Percentiles rank a stretch among this genome's conserved stretches.
Conservation (phyloP, 2,329 filamentous ascomycete species). For the Sphaerulina musiva region DNA sequence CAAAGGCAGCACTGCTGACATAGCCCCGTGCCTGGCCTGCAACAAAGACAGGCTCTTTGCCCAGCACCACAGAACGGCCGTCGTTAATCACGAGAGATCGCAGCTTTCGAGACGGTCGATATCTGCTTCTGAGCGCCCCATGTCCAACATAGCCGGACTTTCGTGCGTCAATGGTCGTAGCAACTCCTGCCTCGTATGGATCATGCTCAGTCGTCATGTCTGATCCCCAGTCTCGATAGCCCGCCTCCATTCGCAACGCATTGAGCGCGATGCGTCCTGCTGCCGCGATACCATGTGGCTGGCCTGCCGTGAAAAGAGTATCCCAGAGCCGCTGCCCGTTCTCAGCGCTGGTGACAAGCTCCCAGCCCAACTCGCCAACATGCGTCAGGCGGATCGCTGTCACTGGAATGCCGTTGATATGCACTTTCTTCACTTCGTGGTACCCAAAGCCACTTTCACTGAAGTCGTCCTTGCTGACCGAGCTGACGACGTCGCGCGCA, state of each 20-base stretch:
- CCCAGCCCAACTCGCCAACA: conserved; percentile 58
- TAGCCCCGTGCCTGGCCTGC: conserved; percentile 48
- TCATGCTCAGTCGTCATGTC: conserved; percentile 58
- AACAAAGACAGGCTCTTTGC: conserved; percentile 56
- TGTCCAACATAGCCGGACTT: conserved; percentile 50
- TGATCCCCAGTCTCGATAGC: conserved; percentile 50
- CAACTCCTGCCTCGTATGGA: conserved; percentile 54
- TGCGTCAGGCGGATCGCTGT: conserved; percentile 52
- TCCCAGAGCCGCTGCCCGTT: conserved; percentile 56
- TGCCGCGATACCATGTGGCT: conserved; percentile 50
- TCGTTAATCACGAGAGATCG: conserved; percentile 53
- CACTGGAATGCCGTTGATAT: conserved; percentile 52
- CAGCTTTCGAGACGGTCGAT: conserved; percentile 34
- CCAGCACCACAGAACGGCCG: conserved; percentile 51
- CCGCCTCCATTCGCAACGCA: conserved; percentile 54
- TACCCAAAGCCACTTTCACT: conserved; percentile 44
- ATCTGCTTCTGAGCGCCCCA: conserved; percentile 41
- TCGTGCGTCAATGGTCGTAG: conserved; percentile 42
- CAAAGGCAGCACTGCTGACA: conserved; percentile 56
- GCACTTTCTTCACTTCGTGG: conserved; percentile 45
- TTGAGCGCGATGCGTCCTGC: conserved; percentile 55
- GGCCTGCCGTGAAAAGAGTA: conserved; percentile 49
- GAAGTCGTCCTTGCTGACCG: conserved; percentile 44
- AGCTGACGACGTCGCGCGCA: conserved; percentile 46
- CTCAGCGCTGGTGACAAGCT: conserved; percentile 56